Conservation (phyloP, 1,284 basidiomycete species). For the Cryptococcus floricola region DNA sequence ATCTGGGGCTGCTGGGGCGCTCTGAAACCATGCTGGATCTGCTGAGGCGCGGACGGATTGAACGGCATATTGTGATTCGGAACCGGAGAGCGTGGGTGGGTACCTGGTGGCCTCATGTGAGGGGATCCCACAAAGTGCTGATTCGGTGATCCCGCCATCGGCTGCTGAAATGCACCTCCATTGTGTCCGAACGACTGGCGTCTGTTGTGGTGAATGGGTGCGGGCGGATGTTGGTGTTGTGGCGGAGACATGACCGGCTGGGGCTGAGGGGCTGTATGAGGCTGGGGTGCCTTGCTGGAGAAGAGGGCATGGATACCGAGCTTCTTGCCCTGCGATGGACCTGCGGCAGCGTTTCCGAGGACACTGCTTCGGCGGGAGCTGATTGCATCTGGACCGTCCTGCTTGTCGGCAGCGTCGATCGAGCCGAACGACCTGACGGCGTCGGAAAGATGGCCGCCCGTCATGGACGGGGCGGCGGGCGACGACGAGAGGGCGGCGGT, state of each 20-base stretch:
- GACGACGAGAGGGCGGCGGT: conserved; percentile 48
- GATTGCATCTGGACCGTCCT: conserved; percentile 30
- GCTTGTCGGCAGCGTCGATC: conserved; percentile 54
- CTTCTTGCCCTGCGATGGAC: conserved; percentile 20
- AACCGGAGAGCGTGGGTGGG: conserved; percentile 33
- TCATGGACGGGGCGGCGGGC: conserved; percentile 48
- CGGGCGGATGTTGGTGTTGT: conserved; percentile 14
- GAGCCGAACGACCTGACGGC: conserved; percentile 73
- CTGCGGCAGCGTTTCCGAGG: conserved; percentile 53
- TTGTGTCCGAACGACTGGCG: conserved; percentile 32
- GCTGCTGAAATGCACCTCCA: conserved; percentile 20
- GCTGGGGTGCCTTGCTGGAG: conserved; percentile 20
- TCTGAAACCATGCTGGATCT: conserved; percentile 34
- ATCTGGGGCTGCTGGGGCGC: conserved; percentile 14
- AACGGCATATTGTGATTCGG: conserved; percentile 18
- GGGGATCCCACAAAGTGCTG: conserved; percentile 16
- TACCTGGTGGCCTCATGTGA: conserved; percentile 28
- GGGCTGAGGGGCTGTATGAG: conserved; percentile 5
- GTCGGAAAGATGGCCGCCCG: conserved; percentile 45
- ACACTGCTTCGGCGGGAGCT: conserved; percentile 36
- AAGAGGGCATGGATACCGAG: conserved; percentile 42
- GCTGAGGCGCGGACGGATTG: conserved; percentile 17
- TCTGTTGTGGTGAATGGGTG: conserved; percentile 21
- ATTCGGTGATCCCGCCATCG: conserved; percentile 13
- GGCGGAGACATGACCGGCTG: conserved; percentile 19